These are phyloP conservation scores for Apiospora marii DNA, from an alignment of 2,329 filamentous ascomycete genomes.

Conservation along the genomic window DNA sequence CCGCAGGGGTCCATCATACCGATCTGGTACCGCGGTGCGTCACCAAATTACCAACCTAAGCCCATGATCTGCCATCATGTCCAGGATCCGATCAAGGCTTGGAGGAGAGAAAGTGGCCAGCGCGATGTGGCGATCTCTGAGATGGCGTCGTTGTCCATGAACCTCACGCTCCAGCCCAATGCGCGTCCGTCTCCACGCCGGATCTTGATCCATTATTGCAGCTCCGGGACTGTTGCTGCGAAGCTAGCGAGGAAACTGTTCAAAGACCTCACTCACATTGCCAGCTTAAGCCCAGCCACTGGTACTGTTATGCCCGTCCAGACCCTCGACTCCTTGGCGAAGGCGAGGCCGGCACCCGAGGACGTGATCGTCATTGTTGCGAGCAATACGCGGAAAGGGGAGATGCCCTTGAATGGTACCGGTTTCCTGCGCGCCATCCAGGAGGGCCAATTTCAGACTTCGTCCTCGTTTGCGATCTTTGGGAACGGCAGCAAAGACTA, in stretches of 20 bases:
- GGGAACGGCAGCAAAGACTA: slow-evolving; percentile 24
- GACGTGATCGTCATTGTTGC: slow-evolving; percentile 9
- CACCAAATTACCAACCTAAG: slow-evolving; percentile 41
- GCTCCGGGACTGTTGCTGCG: slow-evolving; percentile 34
- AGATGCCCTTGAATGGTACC: slow-evolving; percentile 21
- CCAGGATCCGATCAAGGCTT: slow-evolving; percentile 40
- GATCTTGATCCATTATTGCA: slow-evolving; percentile 33
- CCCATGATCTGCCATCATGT: slow-evolving; percentile 39
- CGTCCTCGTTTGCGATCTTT: slow-evolving; percentile 19
- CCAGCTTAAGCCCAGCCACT: not conserved
- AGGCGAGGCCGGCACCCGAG: not conserved
- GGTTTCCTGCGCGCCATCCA: not conserved
- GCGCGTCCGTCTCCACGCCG: not conserved
- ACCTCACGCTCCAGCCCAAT: not conserved
- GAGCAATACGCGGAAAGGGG: slow-evolving; percentile 5
- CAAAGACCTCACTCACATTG: slow-evolving; percentile 20
- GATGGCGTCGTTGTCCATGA: not conserved
- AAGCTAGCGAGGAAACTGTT: slow-evolving; percentile 32
- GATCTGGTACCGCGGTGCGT: slow-evolving; percentile 38
- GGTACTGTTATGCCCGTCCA: slow-evolving; percentile 18
- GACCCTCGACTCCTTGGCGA: slow-evolving; percentile 15
- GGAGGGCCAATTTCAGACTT: not conserved
- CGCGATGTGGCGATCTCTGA: not conserved
- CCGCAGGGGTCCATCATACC: slow-evolving; percentile 40
- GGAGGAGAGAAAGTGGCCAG: slow-evolving; percentile 30